These are phyloP conservation scores for Trichosporon asahii DNA, from an alignment of 1,284 basidiomycete species.

Conservation along the genomic window DNA sequence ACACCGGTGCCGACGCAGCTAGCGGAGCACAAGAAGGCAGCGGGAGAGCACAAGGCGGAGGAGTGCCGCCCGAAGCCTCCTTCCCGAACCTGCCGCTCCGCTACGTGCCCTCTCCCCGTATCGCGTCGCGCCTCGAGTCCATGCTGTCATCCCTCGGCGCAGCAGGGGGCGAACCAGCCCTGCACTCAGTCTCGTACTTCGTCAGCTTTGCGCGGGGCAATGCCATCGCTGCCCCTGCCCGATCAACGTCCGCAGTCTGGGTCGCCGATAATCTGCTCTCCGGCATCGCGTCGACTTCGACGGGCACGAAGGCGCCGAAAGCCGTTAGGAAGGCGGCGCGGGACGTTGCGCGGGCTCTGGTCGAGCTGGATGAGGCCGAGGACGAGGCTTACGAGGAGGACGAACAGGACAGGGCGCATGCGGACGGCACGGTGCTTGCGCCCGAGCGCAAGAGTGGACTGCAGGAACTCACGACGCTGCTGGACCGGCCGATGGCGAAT, in stretches of 20 bases:
- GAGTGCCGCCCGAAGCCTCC: neutral
- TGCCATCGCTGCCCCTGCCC: slow-evolving; percentile 48
- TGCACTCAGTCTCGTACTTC: slow-evolving; percentile 81
- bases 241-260: slow-evolving; percentile 74
- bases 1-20: neutral
- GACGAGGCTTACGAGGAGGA: slow-evolving; percentile 52
- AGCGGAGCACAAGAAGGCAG: no score
- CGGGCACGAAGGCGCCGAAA: slow-evolving; percentile 36
- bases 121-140: slow-evolving; percentile 59
- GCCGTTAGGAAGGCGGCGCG: slow-evolving; percentile 64
- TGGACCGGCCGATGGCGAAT: slow-evolving; percentile 36
- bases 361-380: slow-evolving; percentile 73
- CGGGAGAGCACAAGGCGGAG: neutral
- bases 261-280: slow-evolving; percentile 70
- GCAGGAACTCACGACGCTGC: slow-evolving; percentile 46
- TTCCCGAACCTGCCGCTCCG: slow-evolving; percentile 58
- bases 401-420: slow-evolving; percentile 8
- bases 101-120: slow-evolving; percentile 60
- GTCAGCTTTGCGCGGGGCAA: slow-evolving; percentile 56
- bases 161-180: slow-evolving; percentile 63
- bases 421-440: slow-evolving; percentile 35
- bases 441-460: slow-evolving; percentile 62
- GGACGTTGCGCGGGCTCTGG: slow-evolving; percentile 61
- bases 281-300: slow-evolving; percentile 59
- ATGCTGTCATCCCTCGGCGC: slow-evolving; percentile 72